Base-by-base conservation (phyloP, 805 yeast species). In the Lachancea nothofagi region DNA sequence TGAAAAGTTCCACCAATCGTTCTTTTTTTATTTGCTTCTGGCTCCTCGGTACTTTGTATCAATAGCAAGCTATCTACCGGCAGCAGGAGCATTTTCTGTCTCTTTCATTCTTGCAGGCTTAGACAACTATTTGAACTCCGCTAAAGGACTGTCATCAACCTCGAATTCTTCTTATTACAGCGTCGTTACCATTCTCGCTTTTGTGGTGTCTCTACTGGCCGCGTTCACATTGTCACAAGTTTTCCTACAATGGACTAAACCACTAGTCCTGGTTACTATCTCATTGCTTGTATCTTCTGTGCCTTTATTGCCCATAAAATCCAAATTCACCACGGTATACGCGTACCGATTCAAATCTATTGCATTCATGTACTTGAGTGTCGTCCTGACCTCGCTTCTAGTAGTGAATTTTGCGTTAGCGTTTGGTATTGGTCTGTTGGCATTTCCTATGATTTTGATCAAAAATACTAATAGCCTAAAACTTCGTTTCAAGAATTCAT, bases 1-100 rank as follows among this genome's bases (percentile, higher is more conserved):
- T 27, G 99, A 93, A 60, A 94, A 90, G 59, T 90, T 90, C 63
- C 99, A 93, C 62, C 99, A 93, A 63, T 86, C 96, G 1, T 93
- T 88, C 55, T 93, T 93, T 69, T 93, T 89, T 57, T 93, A 90
- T 64, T 70, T 90, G 49, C 59, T 93, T 64, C 62, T 93, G 36
- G 75, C 86, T 0, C 94, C 97, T 18, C 66, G 72, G 41, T 61
- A 73, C 42, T 93, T 93, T 66, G 95, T 93, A 13, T 86, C 96
- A 4, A 89, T 93, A 47, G 97, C 96, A 3, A 86, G 94, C 14
- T 93, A 90, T 57, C 66, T 93, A 37, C 97, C 97, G 1, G 70
- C 90, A 2, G 95, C 94, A 0, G 80, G 82, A 34, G 65, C 84
- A 5, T 62, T 83, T 4, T 83, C 93, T 1, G 71, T 75, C 3